Conservation (phyloP, 345 rosid genomes). For the Turnera subulata region DNA sequence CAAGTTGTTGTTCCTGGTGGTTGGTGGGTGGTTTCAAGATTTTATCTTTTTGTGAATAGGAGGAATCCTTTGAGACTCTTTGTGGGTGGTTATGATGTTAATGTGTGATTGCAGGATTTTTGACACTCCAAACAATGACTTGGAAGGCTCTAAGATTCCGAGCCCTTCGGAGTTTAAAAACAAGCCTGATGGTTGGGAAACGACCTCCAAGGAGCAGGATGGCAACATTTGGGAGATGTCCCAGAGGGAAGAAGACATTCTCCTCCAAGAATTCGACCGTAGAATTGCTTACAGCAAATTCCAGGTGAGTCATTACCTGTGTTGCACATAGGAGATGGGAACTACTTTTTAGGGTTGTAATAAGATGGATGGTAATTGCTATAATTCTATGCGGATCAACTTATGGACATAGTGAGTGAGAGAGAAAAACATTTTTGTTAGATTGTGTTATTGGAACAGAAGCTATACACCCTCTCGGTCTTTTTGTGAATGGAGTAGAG, state of each 20-base stretch:
- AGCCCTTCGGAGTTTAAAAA: conserved; percentile 64
- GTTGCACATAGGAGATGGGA: neutral
- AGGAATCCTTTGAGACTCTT: too few relatives aligned
- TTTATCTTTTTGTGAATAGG: too few relatives aligned
- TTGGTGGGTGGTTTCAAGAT: too few relatives aligned
- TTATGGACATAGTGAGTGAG: too few relatives aligned
- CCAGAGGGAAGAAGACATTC: conserved; percentile 94
- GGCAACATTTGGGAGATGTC: conserved; percentile 96
- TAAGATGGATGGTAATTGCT: too few relatives aligned
- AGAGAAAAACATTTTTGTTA: too few relatives aligned
- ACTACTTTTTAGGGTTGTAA: neutral
- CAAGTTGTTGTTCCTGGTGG: too few relatives aligned
- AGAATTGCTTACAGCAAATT: conserved; percentile 84
- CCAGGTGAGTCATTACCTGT: conserved; percentile 43
- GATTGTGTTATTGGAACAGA: too few relatives aligned
- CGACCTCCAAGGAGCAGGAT: conserved; percentile 70
- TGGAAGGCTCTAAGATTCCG: conserved; percentile 47
- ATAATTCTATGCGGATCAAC: too few relatives aligned
- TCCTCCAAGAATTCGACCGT: conserved; percentile 90
- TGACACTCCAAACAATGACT: conserved; percentile 57
- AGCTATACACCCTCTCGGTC: too few relatives aligned
- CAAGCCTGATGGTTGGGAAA: conserved; percentile 98
- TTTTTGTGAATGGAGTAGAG: too few relatives aligned
- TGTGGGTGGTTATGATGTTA: neutral
- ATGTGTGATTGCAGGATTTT: conserved; percentile 52